Evolutionary conservation across 1,284 basidiomycete species (phyloP).

Genomic region (Ceratobasidium sp.): DNA sequence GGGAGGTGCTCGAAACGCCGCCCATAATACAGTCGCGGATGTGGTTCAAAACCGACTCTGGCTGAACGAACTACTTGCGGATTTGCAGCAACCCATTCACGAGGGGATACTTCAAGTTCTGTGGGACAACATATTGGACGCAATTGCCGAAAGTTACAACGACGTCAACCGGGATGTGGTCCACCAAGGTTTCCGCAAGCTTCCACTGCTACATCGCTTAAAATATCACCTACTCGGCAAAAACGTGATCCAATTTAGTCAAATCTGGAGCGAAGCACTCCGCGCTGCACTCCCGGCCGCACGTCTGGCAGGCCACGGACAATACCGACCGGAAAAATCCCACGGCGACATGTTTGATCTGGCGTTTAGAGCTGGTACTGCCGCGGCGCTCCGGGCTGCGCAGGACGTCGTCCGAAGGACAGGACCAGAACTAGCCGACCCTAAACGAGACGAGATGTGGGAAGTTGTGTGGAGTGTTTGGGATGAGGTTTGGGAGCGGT

Average conservation of each 20-base stretch:
- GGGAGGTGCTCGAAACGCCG: no score
- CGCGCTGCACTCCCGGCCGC: no score
- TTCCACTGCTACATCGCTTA: slow-evolving; percentile 5
- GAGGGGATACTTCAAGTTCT: slow-evolving; percentile 26
- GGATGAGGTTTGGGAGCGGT: slow-evolving; percentile 20
- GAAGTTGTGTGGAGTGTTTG: slow-evolving; percentile 26
- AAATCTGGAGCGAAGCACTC: slow-evolving; percentile 26
- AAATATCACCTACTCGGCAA: slow-evolving; percentile 29
- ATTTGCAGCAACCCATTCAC: slow-evolving; percentile 19
- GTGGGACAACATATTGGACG: slow-evolving; percentile 26
- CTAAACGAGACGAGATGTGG: slow-evolving; percentile 35
- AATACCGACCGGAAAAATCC: slow-evolving; percentile 19
- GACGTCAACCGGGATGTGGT: slow-evolving; percentile 4
- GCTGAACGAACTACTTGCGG: slow-evolving; percentile 25
- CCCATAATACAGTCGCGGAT: not conserved
- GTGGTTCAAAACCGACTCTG: slow-evolving; percentile 25
- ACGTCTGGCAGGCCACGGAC: slow-evolving; percentile 22
- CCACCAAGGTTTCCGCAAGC: not conserved
- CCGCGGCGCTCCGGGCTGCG: slow-evolving; percentile 20
- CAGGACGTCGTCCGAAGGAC: slow-evolving; percentile 3
- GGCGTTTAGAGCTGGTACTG: slow-evolving; percentile 19
- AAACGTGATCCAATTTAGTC: slow-evolving; percentile 34
- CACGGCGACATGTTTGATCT: slow-evolving; percentile 34
- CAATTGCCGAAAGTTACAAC: slow-evolving; percentile 21
- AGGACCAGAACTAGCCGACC: not conserved